These are phyloP conservation scores for Fusarium beomiforme DNA, from an alignment of 2,329 filamentous ascomycete species.

Conservation along the genomic window DNA sequence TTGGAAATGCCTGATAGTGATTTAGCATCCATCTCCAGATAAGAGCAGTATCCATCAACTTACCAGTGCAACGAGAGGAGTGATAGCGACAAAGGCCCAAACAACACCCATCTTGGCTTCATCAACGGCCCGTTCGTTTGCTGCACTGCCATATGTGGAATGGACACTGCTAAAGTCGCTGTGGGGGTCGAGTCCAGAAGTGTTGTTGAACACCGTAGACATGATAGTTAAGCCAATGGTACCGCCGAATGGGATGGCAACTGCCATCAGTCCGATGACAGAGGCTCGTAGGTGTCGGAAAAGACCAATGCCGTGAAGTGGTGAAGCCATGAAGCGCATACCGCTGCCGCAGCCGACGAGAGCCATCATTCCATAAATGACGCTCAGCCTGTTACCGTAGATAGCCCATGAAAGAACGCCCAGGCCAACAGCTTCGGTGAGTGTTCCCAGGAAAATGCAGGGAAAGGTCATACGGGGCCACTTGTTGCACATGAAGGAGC, in stretches of 20 bases:
- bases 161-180: constrained; percentile 40
- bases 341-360: constrained; percentile 71
- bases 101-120: constrained; percentile 64
- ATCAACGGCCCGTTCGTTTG: constrained; percentile 32
- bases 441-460: constrained; percentile 64
- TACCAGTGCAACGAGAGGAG: constrained; percentile 64
- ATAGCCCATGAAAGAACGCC: constrained; percentile 67
- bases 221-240: constrained; percentile 73
- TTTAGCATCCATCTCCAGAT: constrained; percentile 3
- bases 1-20: constrained; percentile 38
- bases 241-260: constrained; percentile 71
- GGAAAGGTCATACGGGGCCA: constrained; percentile 71
- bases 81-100: constrained; percentile 70
- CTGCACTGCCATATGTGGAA: constrained; percentile 8
- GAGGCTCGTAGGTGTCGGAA: constrained; percentile 67
- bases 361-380: constrained; percentile 74
- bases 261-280: constrained; percentile 68
- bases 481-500: constrained; percentile 68
- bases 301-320: constrained; percentile 70
- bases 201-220: constrained; percentile 75
- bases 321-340: constrained; percentile 71
- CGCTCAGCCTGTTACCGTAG: constrained; percentile 55
- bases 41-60: constrained; percentile 6
- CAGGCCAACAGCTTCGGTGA: constrained; percentile 68
- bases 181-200: constrained; percentile 43